phyloP scores from a whole-genome alignment of 1,284 basidiomycete species.

The Microbotryum violaceum region DNA sequence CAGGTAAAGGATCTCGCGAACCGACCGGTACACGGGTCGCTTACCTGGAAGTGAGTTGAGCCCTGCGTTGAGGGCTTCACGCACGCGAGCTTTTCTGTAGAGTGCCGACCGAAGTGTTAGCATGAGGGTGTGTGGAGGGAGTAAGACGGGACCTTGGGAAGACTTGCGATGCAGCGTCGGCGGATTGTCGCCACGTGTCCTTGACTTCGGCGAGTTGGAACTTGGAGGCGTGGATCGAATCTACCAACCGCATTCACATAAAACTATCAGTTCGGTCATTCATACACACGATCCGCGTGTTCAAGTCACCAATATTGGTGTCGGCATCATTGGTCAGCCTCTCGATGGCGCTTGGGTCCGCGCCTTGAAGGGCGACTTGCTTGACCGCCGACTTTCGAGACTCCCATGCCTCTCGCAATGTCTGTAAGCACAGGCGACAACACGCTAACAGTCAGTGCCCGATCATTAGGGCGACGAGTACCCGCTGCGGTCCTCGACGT shows the following conservation, averaged over 20 bases:
- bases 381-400: constrained; percentile 7
- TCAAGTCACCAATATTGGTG: constrained; percentile 20
- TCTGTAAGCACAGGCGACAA: neutral
- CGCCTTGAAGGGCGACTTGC: constrained; percentile 15
- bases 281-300: neutral
- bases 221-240: constrained; percentile 26
- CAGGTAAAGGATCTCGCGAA: neutral
- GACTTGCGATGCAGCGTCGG: constrained; percentile 22
- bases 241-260: neutral
- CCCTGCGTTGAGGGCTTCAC: constrained; percentile 30
- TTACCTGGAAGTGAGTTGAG: constrained; percentile 8
- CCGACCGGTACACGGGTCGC: neutral
- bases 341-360: constrained; percentile 15
- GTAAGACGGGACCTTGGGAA: too few species aligned
- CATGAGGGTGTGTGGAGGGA: neutral
- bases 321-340: constrained; percentile 9
- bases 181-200: constrained; percentile 22
- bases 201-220: constrained; percentile 28
- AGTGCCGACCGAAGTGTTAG: neutral
- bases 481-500: neutral
- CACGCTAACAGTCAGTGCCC: too few species aligned
- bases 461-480: too few species aligned
- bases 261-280: too few species aligned
- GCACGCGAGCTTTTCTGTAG: constrained; percentile 22
- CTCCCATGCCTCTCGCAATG: constrained; percentile 26